A percentile compares a stretch with the other conserved stretches of the same genome.
These are phyloP conservation scores for Pichia sp. DNA, from an alignment of 1,139 yeast species.

Conservation along the genomic window DNA sequence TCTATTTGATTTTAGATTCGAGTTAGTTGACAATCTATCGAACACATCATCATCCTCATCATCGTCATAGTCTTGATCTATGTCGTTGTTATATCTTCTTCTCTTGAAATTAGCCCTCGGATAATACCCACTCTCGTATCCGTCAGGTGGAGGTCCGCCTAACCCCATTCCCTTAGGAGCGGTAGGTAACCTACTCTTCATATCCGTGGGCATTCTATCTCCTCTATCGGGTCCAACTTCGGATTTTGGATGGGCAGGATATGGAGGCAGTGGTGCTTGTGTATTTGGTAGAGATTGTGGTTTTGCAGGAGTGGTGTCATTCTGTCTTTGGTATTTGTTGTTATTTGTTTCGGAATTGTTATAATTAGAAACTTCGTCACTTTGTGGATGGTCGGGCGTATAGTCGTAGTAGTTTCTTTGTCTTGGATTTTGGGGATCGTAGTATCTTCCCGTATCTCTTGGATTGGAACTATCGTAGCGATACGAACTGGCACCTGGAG, in stretches of 20 bases:
- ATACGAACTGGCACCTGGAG: neutral
- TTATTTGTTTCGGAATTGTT: neutral
- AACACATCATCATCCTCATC: constrained; percentile 18
- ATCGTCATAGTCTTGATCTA: constrained; percentile 5
- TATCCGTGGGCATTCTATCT: no score
- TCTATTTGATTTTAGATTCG: neutral
- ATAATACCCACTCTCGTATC: no score
- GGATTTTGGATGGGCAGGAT: no score
- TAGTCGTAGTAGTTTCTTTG: constrained; percentile 1
- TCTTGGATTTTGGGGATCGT: neutral
- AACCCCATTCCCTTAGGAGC: no score
- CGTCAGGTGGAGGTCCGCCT: no score
- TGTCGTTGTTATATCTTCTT: neutral
- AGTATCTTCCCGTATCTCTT: neutral
- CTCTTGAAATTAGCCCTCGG: no score
- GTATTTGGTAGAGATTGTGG: no score
- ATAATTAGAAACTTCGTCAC: no score
- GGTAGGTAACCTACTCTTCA: no score
- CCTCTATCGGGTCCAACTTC: no score
- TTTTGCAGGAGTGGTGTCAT: no score
- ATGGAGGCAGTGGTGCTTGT: no score
- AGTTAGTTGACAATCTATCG: constrained; percentile 6
- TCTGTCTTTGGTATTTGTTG: neutral
- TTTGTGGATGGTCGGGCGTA: neutral
- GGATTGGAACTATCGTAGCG: neutral